phyloP scores from a whole-genome alignment of 768 basidiomycete species.

The Auricularia heimuer region DNA sequence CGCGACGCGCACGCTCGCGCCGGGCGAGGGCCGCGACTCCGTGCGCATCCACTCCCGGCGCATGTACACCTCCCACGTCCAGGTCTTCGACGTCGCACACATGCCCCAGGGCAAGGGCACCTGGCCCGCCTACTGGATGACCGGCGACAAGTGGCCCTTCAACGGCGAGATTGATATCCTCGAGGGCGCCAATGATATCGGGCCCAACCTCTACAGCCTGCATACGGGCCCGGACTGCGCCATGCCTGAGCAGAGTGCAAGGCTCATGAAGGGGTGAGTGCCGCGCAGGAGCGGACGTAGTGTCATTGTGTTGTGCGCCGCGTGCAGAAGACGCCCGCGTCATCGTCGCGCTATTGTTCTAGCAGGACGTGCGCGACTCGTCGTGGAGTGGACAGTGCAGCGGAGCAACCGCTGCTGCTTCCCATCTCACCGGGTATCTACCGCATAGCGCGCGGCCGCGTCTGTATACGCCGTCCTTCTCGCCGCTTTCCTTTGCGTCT shows the following conservation, averaged over 20 bases:
- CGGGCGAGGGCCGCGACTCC: conserved; percentile 48
- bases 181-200: background rate
- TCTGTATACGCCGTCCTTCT: background rate
- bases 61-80: conserved; percentile 43
- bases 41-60: conserved; percentile 47
- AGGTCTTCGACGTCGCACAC: conserved; percentile 26
- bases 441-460: background rate
- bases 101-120: conserved; percentile 33
- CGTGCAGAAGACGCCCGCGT: background rate
- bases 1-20: conserved; percentile 32
- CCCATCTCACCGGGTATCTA: background rate
- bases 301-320: too few relatives aligned
- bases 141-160: background rate
- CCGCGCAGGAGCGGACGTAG: too few relatives aligned
- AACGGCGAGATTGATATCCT: conserved; percentile 1
- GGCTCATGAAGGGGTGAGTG: background rate
- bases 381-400: too few relatives aligned
- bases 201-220: background rate
- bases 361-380: too few relatives aligned
- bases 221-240: background rate
- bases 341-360: background rate
- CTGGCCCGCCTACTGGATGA: conserved; percentile 31
- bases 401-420: background rate
- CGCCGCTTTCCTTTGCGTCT: background rate
- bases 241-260: background rate